Conservation (phyloP, 2,329 filamentous ascomycete genomes). For the Proliferodiscus dingleyae region DNA sequence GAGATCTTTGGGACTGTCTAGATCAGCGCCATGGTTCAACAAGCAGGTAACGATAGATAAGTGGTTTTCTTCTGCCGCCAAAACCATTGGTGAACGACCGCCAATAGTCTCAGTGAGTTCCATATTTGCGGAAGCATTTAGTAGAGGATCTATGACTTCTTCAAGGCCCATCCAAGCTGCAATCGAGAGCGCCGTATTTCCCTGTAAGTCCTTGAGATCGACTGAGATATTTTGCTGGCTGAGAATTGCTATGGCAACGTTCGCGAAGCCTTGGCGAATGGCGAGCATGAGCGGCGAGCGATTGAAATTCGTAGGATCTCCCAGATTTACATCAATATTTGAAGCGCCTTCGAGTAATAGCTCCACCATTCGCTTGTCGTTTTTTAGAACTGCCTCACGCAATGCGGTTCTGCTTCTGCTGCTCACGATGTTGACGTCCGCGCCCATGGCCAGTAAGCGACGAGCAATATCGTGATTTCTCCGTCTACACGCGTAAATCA, state of each 20-base stretch:
- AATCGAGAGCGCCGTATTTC: conserved; percentile 12
- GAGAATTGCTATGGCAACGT: conserved; percentile 8
- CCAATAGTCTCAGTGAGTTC: conserved; percentile 5
- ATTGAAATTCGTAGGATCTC: conserved; percentile 4
- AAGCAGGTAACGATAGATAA: conserved; percentile 5
- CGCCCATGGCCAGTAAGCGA: conserved; percentile 10
- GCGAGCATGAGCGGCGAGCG: conserved; percentile 13
- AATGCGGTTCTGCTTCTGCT: conserved; percentile 12
- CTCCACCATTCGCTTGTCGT: conserved; percentile 7
- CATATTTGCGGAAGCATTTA: conserved; percentile 3
- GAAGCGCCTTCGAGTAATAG: conserved; percentile 6
- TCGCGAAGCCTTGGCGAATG: background rate
- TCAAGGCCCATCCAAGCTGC: conserved; percentile 1
- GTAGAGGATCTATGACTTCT: conserved; percentile 7
- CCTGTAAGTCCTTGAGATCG: conserved; percentile 10
- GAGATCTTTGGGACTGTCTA: conserved; percentile 2
- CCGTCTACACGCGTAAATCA: conserved; percentile 28
- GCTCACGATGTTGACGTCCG: conserved; percentile 8
- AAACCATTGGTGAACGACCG: conserved; percentile 9
- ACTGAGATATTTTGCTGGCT: conserved; percentile 4
- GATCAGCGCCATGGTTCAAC: conserved; percentile 6
- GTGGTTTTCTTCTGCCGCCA: conserved; percentile 7
- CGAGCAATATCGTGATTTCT: conserved; percentile 32
- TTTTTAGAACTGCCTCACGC: conserved; percentile 13
- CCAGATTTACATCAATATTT: conserved; percentile 6